Evolutionary conservation across 2,329 filamentous ascomycete genomes (phyloP).

Genomic region (Fusarium caatingaense): DNA sequence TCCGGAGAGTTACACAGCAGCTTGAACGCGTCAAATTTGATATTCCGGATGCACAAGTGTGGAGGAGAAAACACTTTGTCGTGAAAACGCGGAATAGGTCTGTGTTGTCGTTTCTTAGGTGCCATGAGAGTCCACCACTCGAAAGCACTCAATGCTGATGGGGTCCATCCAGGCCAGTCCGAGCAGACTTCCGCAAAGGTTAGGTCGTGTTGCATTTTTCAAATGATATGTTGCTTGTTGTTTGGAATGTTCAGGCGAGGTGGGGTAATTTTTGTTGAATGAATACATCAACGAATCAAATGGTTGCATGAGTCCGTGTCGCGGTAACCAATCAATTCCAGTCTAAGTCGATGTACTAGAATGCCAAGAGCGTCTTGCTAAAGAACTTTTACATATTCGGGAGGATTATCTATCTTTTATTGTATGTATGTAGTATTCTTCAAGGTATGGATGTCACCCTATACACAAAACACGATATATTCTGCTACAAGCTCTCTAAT

Average conservation of each 20-base stretch:
- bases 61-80: neutral
- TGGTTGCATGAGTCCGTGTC: neutral
- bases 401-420: too few relatives aligned
- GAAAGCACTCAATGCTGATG: neutral
- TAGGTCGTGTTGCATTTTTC: neutral
- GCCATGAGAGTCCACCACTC: neutral
- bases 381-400: too few relatives aligned
- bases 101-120: neutral
- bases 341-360: too few relatives aligned
- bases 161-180: neutral
- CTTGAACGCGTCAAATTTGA: slow-evolving; percentile 16
- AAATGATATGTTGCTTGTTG: neutral
- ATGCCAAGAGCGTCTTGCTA: too few relatives aligned
- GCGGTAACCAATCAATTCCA: neutral
- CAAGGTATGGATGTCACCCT: too few relatives aligned
- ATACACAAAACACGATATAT: too few relatives aligned
- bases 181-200: neutral
- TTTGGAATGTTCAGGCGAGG: neutral
- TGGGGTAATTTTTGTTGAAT: neutral
- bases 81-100: neutral
- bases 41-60: neutral
- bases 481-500: too few relatives aligned
- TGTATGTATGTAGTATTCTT: too few relatives aligned
- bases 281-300: neutral
- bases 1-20: neutral